These are phyloP conservation scores for Haematococcus lacustris DNA, from an alignment of 139 green algal species.

Conservation along the genomic window DNA sequence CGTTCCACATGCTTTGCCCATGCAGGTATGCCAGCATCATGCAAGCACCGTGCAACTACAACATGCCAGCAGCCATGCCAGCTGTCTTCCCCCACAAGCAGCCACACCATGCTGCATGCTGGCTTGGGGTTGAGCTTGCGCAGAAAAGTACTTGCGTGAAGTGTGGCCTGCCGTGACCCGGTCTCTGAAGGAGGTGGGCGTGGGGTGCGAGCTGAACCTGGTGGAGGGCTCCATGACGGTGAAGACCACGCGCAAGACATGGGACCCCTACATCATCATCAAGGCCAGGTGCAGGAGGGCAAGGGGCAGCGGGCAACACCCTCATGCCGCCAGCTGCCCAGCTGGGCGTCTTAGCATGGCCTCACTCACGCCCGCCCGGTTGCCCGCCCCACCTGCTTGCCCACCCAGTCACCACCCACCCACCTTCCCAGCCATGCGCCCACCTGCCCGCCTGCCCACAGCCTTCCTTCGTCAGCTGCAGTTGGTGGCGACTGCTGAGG, in stretches of 20 bases:
- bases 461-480: too few species aligned
- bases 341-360: too few species aligned
- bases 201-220: conserved; percentile 93
- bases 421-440: too few species aligned
- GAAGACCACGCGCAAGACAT: conserved; percentile 94
- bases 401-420: too few species aligned
- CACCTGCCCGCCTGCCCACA: too few species aligned
- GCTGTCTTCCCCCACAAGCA: too few species aligned
- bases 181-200: conserved; percentile 76
- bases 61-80: too few species aligned
- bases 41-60: background rate
- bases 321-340: too few species aligned
- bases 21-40: background rate
- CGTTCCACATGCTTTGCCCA: background rate
- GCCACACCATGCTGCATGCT: background rate
- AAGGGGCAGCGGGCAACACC: too few species aligned
- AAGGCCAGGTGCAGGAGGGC: conserved; percentile 76
- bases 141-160: conserved; percentile 96
- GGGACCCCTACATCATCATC: conserved; percentile 96
- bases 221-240: conserved; percentile 97
- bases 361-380: too few species aligned
- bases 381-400: too few species aligned
- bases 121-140: too few species aligned
- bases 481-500: background rate
- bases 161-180: conserved; percentile 88